A percentile compares a stretch with the other conserved stretches of the same genome.
Conservation (phyloP, 208 protist species). For the Endotrypanum monterogeii region DNA sequence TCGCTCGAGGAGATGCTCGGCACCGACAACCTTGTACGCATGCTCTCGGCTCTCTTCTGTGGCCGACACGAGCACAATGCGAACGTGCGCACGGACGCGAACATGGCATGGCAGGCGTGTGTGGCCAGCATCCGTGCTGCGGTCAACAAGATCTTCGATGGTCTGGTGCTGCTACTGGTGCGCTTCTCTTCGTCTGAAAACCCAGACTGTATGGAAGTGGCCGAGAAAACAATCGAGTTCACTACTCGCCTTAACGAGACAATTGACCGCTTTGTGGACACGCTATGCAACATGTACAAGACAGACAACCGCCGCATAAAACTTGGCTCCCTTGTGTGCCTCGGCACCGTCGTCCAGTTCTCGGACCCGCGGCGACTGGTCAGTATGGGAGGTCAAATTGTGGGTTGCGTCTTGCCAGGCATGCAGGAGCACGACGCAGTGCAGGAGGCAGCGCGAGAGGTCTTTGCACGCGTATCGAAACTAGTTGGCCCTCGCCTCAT, state of each 20-base stretch:
- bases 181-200: slow-evolving; percentile 77
- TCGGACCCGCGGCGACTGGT: slow-evolving; percentile 74
- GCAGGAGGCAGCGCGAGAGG: slow-evolving; percentile 74
- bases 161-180: slow-evolving; percentile 70
- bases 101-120: slow-evolving; percentile 89
- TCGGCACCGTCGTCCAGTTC: slow-evolving; percentile 71
- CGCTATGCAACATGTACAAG: slow-evolving; percentile 76
- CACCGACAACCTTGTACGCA: slow-evolving; percentile 61
- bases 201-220: slow-evolving; percentile 84
- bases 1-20: slow-evolving; percentile 84
- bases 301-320: slow-evolving; percentile 52
- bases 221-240: slow-evolving; percentile 88
- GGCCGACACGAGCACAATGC: slow-evolving; percentile 84
- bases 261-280: slow-evolving; percentile 81
- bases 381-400: slow-evolving; percentile 79
- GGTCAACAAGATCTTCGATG: slow-evolving; percentile 88
- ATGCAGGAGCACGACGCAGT: slow-evolving; percentile 89
- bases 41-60: slow-evolving; percentile 86
- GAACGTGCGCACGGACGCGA: slow-evolving; percentile 75
- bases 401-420: slow-evolving; percentile 85
- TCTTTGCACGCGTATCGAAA: slow-evolving; percentile 83
- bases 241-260: slow-evolving; percentile 85
- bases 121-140: slow-evolving; percentile 88
- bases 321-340: slow-evolving; percentile 73
- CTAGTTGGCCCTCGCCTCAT: slow-evolving; percentile 74